Percentiles rank a stretch among this genome's conserved stretches.
phyloP scores from a whole-genome alignment of 2,329 filamentous ascomycete genomes.

The Pleurostoma richardsiae region DNA sequence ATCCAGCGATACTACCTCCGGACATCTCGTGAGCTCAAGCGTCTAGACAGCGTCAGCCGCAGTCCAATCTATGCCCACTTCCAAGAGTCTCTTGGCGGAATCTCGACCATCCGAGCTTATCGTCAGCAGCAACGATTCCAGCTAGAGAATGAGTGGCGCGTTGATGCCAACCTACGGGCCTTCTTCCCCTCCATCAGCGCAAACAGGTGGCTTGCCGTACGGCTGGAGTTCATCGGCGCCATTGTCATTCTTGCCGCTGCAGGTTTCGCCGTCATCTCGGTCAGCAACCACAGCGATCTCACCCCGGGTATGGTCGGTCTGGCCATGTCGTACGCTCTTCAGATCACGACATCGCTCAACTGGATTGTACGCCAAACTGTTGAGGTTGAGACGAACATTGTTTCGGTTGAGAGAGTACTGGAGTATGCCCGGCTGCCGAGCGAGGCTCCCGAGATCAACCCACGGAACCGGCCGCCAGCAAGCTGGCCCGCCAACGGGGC shows the following conservation, averaged over 20 bases:
- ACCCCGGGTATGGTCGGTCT: slow-evolving; percentile 78
- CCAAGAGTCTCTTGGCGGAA: slow-evolving; percentile 90
- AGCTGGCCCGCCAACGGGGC: slow-evolving; percentile 89
- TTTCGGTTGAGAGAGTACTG: slow-evolving; percentile 94
- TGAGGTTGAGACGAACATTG: slow-evolving; percentile 99
- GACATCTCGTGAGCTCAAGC: slow-evolving; percentile 93
- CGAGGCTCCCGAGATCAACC: slow-evolving; percentile 91
- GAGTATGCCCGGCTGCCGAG: slow-evolving; percentile 90
- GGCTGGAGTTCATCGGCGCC: slow-evolving; percentile 92
- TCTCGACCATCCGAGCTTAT: slow-evolving; percentile 94
- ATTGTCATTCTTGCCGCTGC: slow-evolving; percentile 88
- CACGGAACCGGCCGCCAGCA: slow-evolving; percentile 77
- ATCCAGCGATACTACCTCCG: slow-evolving; percentile 97
- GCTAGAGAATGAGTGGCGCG: slow-evolving; percentile 93
- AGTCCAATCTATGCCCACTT: slow-evolving; percentile 98
- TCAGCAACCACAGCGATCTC: slow-evolving; percentile 60
- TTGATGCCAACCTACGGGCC: slow-evolving; percentile 88
- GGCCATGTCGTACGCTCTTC: slow-evolving; percentile 93
- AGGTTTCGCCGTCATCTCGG: slow-evolving; percentile 74
- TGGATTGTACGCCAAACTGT: slow-evolving; percentile 99
- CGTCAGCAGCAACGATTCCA: slow-evolving; percentile 83
- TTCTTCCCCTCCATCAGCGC: slow-evolving; percentile 96
- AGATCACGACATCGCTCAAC: slow-evolving; percentile 95
- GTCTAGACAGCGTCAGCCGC: slow-evolving; percentile 88
- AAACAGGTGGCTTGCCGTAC: slow-evolving; percentile 89